These are phyloP conservation scores for Leccinum truebloodii DNA, from an alignment of 768 basidiomycete species.

Conservation along the genomic window DNA sequence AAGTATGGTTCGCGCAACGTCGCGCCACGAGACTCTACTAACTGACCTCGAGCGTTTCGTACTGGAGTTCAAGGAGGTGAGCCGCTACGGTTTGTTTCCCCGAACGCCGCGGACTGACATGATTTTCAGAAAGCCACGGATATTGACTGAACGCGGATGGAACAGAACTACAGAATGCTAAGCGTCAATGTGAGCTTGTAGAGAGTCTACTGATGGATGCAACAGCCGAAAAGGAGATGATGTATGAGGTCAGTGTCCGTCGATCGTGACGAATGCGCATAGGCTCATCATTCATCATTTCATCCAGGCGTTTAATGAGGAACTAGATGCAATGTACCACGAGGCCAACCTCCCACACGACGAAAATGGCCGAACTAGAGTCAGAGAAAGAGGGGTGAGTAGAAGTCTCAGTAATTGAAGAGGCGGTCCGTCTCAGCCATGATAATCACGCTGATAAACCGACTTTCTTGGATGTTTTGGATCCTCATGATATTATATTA, in stretches of 20 bases:
- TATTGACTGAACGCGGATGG: slow-evolving; percentile 58
- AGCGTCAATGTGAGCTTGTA: slow-evolving; percentile 76
- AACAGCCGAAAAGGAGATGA: slow-evolving; percentile 86
- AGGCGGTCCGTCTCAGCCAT: too few species aligned
- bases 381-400: slow-evolving; percentile 80
- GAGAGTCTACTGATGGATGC: slow-evolving; percentile 78
- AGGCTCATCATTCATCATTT: slow-evolving; percentile 4
- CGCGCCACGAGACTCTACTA: slow-evolving; percentile 56
- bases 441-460: too few species aligned
- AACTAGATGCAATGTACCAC: slow-evolving; percentile 88
- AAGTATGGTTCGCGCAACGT: slow-evolving; percentile 49
- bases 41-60: slow-evolving; percentile 49
- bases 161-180: slow-evolving; percentile 59
- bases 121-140: slow-evolving; percentile 54
- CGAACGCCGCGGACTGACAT: background rate
- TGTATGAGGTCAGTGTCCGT: slow-evolving; percentile 72
- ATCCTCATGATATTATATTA: too few species aligned
- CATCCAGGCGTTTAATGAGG: slow-evolving; percentile 87
- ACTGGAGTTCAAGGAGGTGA: slow-evolving; percentile 59
- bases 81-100: slow-evolving; percentile 9
- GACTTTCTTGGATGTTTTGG: too few species aligned
- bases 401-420: too few species aligned
- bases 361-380: slow-evolving; percentile 70
- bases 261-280: background rate
- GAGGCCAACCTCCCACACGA: slow-evolving; percentile 79